phyloP scores from a whole-genome alignment of 208 protist species.

The Vickermania spadyakhi region DNA sequence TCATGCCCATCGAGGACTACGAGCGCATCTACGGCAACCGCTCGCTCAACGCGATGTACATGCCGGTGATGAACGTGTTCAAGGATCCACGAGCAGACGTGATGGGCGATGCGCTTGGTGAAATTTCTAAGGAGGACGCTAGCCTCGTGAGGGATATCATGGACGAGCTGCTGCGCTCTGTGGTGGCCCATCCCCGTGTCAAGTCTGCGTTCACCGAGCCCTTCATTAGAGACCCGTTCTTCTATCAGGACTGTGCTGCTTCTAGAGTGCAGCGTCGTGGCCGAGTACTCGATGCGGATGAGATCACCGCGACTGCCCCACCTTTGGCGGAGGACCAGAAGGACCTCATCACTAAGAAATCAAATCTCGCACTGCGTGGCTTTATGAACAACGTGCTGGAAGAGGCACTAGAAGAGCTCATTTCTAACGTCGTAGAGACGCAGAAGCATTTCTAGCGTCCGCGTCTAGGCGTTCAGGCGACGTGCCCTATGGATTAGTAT shows the following conservation, averaged over 20 bases:
- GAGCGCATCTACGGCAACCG: slow-evolving; percentile 40
- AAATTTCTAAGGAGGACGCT: slow-evolving; percentile 12
- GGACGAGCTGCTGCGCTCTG: slow-evolving; percentile 57
- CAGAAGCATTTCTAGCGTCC: not conserved
- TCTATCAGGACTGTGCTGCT: slow-evolving; percentile 17
- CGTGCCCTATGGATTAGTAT: slow-evolving; percentile 7
- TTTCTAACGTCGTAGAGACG: not conserved
- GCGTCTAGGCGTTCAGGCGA: not conserved
- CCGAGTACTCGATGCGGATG: not conserved
- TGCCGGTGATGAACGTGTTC: slow-evolving; percentile 18
- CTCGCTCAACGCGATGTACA: slow-evolving; percentile 24
- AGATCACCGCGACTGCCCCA: not conserved
- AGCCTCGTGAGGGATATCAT: slow-evolving; percentile 27
- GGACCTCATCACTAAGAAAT: not conserved
- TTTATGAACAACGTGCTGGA: slow-evolving; percentile 31
- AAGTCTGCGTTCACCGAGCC: slow-evolving; percentile 47
- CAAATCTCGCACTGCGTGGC: not conserved
- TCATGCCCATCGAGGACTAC: slow-evolving; percentile 66
- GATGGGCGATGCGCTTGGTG: not conserved
- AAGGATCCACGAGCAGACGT: slow-evolving; percentile 10
- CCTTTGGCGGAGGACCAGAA: not conserved
- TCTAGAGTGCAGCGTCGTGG: not conserved
- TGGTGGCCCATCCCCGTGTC: slow-evolving; percentile 42
- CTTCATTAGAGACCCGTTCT: slow-evolving; percentile 10
- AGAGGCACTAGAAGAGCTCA: slow-evolving; percentile 32